Evolutionary conservation across 441 rosid genomes (phyloP), one percentile per base, ranked within the genome.

Genomic region (Flueggea neowawraea): DNA sequence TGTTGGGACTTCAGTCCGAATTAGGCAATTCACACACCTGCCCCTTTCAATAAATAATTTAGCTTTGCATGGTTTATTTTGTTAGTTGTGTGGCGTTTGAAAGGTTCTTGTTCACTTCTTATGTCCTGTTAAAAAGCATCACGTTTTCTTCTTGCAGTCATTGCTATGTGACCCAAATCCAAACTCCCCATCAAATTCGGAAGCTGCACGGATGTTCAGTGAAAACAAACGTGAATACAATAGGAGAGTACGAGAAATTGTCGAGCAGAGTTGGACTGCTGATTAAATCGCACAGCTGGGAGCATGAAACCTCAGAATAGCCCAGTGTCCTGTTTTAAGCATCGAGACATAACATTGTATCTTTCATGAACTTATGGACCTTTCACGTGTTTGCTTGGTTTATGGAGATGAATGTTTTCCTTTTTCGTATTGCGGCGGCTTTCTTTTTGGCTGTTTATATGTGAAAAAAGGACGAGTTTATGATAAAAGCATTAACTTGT

Each of bases 181-280:
- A 6, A 78, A 78, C 60, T 78, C 82, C 12, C 82, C 82, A 9
- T 74, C 78, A 16, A 78, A 78, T 60, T 71, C 82, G 0, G 82
- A 78, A 62, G 82, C 76, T 22, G 74, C 78, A 55, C 59, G 76
- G 43, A 74, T 77, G 82, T 77, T 70, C 45, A 77, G 76, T 1
- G 76, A 77, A 66, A 77, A 77, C 71, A 77, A 78, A 61, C 69
- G 82, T 0, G 82, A 78, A 50, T 78, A 78, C 71, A 78, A 78
- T 61, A 58, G 76, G 10, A 70, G 74, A 56, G 82, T 78, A 15
- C 65, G 82, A 58, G 82, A 78, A 11, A 68, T 78, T 14, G 82
- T 78, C 63, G 78, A 74, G 69, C 82, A 74, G 71, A 78, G 78
- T 66, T 74, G 82, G 78, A 78, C 78, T 3, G 82, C 79, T 0